Base-by-base conservation (phyloP, 139 green algal species). In the Tetradesmus lagerheimii region DNA sequence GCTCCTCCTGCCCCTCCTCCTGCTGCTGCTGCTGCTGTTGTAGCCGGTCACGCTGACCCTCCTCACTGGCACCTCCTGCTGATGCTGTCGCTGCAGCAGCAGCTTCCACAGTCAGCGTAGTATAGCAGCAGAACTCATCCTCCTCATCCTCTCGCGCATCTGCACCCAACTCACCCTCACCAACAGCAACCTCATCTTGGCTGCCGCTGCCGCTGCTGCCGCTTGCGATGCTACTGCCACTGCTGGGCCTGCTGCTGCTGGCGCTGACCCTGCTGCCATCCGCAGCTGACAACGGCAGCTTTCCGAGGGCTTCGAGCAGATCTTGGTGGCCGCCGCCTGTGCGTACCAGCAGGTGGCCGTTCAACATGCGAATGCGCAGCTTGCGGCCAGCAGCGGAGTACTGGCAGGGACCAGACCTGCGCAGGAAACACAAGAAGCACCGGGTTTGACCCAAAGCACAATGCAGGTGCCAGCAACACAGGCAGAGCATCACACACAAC, bases 341-440 rank as follows among this genome's bases (percentile, higher is more conserved):
- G 20, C 81, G 64, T 1, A 87, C 81, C 6, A 87, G 53, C 81
- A 87, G 39, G 35, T 77, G 77, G 81, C 81, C 81, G 34, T 87
- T 87, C 16, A 87, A 6, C 50, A 87, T 77, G 16, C 81, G 34
- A 4, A 87, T 31, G 25, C 35, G 81, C 53, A 87, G 53, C 53
- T 87, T 87, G 53, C 81, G 81, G 53, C 81, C 81, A 38, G 81
- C 81, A 25, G 34, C 34, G n/a, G 50, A 67, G 50, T 77, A 87
- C 16, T 37, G 3, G n/a, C 1, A 50, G 18, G 81, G 50, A 0
- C 81, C 53, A 38, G 45, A 27, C 81, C 81, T 87, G 53, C 31
- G 35, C 31, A 66, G 53, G 1, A 25, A 31, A 16, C 57, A 67
- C 1, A 67, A 4, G n/a, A 3, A 67, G 20, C 20, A 67, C 1